Base-by-base conservation (phyloP, 192 early-diverging fungal species). In the Phlyctochytrium arcticum region DNA sequence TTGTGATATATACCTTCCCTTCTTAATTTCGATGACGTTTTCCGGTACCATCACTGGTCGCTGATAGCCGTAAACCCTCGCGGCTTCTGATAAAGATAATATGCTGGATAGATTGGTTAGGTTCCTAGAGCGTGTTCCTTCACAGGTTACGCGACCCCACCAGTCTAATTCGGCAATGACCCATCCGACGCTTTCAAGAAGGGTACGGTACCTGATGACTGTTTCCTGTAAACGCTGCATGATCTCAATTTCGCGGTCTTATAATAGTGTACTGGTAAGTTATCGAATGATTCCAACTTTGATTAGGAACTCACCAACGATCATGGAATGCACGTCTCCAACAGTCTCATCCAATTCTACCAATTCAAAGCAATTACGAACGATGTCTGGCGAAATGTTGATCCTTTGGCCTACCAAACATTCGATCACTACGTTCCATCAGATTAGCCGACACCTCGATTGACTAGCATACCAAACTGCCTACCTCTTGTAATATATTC, bases 321-420 rank as follows among this genome's bases (percentile, higher is more conserved):
- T 89, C 32, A 90, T 74, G 3, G 85, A 86, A 66, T 92, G 90
- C 15, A 97, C 84, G 54, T 97, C 94, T 4, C 94, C 93, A 6
- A 92, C 67, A 15, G 76, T 76, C 44, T 85, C 75, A 59, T 97
- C 94, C 12, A 97, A 71, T 35, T 87, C 88, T 88, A 71, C 58
- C 24, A 0, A 36, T 19, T 31, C 30, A n/a, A n/a, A n/a, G n/a
- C n/a, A n/a, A n/a, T n/a, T n/a, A n/a, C n/a, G n/a, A n/a, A n/a
- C n/a, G n/a, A n/a, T n/a, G n/a, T n/a, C n/a, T n/a, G n/a, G n/a
- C n/a, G n/a, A n/a, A n/a, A n/a, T n/a, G n/a, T n/a, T n/a, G n/a
- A 24, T 10, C 19, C 3, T 10, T 32, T 57, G 12, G 34, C 27
- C 36, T 23, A 48, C 55, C 60, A 46, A 65, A 65, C 59, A 67